A percentile compares a stretch with the other conserved stretches of the same genome.
These are phyloP conservation scores for Metschnikowia lachancei DNA, from an alignment of 805 yeast genomes.

Conservation along the genomic window DNA sequence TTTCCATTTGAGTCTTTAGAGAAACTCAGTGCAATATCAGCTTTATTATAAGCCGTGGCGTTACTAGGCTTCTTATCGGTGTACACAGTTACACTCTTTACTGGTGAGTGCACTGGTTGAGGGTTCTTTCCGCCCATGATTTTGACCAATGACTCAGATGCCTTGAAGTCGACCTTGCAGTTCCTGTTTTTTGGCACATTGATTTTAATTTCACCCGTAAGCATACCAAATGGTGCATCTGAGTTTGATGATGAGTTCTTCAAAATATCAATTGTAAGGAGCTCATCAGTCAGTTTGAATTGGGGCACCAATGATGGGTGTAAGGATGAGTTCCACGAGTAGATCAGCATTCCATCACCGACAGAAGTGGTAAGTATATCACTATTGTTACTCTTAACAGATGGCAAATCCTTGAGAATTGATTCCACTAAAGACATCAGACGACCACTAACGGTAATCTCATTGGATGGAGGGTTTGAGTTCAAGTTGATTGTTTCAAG, in stretches of 20 bases:
- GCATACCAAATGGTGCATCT: conserved; percentile 58
- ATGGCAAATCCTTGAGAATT: conserved; percentile 61
- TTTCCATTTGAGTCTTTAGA: conserved; percentile 45
- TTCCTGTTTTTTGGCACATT: conserved; percentile 59
- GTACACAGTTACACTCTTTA: conserved; percentile 57
- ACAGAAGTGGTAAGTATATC: conserved; percentile 34
- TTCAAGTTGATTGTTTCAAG: conserved; percentile 57
- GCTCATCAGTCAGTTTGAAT: conserved; percentile 38
- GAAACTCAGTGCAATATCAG: conserved; percentile 16
- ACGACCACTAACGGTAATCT: conserved; percentile 51
- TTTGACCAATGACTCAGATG: conserved; percentile 39
- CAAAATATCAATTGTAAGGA: conserved; percentile 50
- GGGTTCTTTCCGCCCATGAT: conserved; percentile 12
- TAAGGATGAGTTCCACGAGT: conserved; percentile 50
- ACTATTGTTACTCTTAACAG: conserved; percentile 41
- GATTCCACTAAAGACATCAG: conserved; percentile 43
- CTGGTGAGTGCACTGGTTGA: conserved; percentile 52
- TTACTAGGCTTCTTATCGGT: conserved; percentile 27
- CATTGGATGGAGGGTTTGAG: conserved; percentile 26
- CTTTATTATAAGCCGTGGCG: conserved; percentile 1
- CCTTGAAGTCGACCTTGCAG: conserved; percentile 61
- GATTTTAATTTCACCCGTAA: conserved; percentile 60
- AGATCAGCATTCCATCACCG: conserved; percentile 50
- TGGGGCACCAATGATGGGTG: conserved; percentile 39
- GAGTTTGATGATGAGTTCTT: conserved; percentile 45